These are phyloP conservation scores for Pseudovirgaria hyperparasitica DNA, from an alignment of 2,329 filamentous ascomycete species.

Conservation along the genomic window DNA sequence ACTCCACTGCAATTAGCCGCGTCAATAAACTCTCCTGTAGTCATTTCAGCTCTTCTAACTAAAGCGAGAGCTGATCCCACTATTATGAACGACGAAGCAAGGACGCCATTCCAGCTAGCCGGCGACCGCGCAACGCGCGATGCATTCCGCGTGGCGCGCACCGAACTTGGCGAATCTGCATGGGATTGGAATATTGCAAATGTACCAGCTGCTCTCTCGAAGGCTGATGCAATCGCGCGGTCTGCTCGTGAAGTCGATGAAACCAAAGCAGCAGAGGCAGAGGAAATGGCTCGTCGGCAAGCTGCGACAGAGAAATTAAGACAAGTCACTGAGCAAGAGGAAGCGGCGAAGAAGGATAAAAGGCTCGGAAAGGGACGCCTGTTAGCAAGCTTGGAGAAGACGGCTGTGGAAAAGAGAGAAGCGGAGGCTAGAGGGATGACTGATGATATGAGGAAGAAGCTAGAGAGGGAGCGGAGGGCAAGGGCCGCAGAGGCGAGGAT, in stretches of 20 bases:
- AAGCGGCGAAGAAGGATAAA: slow-evolving; percentile 39
- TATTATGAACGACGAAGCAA: slow-evolving; percentile 50
- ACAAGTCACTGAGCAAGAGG: slow-evolving; percentile 37
- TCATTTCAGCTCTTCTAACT: slow-evolving; percentile 64
- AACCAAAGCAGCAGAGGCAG: slow-evolving; percentile 51
- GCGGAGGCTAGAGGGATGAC: slow-evolving; percentile 78
- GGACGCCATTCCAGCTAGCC: slow-evolving; percentile 73
- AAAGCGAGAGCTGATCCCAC: slow-evolving; percentile 68
- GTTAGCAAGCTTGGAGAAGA: slow-evolving; percentile 50
- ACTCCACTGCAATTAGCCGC: slow-evolving; percentile 80
- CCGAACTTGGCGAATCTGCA: slow-evolving; percentile 61
- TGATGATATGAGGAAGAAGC: slow-evolving; percentile 68
- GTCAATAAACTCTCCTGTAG: slow-evolving; percentile 61
- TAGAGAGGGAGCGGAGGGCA: slow-evolving; percentile 82
- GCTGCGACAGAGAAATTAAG: slow-evolving; percentile 62
- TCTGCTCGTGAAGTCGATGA: slow-evolving; percentile 58
- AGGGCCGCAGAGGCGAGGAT: slow-evolving; percentile 85
- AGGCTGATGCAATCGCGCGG: slow-evolving; percentile 57
- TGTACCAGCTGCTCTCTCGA: slow-evolving; percentile 59
- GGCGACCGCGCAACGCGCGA: slow-evolving; percentile 79
- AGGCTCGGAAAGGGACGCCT: slow-evolving; percentile 38
- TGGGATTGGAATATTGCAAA: slow-evolving; percentile 71
- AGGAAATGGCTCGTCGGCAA: slow-evolving; percentile 48
- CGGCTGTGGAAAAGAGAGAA: slow-evolving; percentile 66
- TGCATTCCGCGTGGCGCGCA: slow-evolving; percentile 78